Percentiles rank a stretch among this genome's conserved stretches.
phyloP scores from a whole-genome alignment of 441 rosid species.

The Corymbia citriodora region DNA sequence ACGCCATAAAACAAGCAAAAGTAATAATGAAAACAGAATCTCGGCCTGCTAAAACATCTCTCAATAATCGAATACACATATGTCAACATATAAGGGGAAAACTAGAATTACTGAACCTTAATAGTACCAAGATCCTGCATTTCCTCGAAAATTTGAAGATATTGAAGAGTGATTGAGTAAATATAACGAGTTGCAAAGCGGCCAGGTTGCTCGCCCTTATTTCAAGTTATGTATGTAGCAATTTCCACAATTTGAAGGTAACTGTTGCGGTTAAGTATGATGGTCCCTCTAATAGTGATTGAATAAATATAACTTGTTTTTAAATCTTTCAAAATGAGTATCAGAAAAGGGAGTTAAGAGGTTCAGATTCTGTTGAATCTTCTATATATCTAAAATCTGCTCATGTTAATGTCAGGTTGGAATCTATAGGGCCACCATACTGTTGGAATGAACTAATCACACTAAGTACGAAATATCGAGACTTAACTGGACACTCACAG shows the following conservation, averaged over 20 bases:
- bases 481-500: conserved; percentile 80
- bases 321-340: background rate
- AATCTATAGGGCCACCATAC: conserved; percentile 63
- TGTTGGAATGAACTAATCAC: conserved; percentile 91
- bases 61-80: background rate
- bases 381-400: background rate
- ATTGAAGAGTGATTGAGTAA: background rate
- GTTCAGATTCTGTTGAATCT: background rate
- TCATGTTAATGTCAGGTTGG: conserved; percentile 49
- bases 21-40: background rate
- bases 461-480: conserved; percentile 82
- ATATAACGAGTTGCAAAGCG: background rate
- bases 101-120: background rate
- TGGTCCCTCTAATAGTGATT: background rate
- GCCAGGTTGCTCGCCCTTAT: background rate
- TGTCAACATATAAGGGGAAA: background rate
- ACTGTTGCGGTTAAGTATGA: background rate
- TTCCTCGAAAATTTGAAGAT: background rate
- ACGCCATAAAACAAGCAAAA: background rate
- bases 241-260: background rate
- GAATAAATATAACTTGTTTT: background rate
- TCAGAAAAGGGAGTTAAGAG: background rate
- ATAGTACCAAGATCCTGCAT: background rate
- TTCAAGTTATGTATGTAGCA: background rate
- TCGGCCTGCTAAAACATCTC: background rate